Base-by-base conservation (phyloP, 1,284 basidiomycete species). In the Takashimella koratensis region DNA sequence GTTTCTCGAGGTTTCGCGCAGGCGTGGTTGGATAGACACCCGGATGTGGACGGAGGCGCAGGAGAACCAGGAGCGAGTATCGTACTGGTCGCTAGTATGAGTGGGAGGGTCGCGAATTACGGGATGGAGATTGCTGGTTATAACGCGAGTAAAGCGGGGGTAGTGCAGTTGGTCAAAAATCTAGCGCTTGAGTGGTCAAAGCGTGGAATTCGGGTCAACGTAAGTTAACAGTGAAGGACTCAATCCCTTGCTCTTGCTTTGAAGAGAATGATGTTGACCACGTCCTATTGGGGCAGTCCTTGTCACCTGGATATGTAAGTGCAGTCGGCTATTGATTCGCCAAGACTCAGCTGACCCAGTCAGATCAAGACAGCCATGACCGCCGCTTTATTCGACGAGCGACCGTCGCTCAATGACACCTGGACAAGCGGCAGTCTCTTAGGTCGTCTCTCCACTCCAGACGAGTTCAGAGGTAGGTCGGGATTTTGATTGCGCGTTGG, bases 61-160 rank as follows among this genome's bases (percentile, higher is more conserved):
- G 21, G 42, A 20, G 23, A 6, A 49, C 27, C 39, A 8, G 45
- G 41, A 2, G 49, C 49, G 23, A 88, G 86, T 60, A 88, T 92
- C 62, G 81, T 90, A 58, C 74, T 90, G 55, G 83, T 91, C 60
- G 88, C 88, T 26, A 88, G 86, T 52, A 90, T 92, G 87, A 88
- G 86, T 43, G 89, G 88, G 16, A 84, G 83, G 44, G 85, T 91
- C 62, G 87, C 87, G 51, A 90, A 90, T 77, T 83, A 78, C 74
- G 88, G 59, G 5, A 64, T 65, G 66, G 70, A 58, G 59, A 85
- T 59, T 46, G 78, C 40, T n/a, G 30, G 23, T 21, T 53, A 23
- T 30, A 30, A 20, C 36, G n/a, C 36, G 11, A 10, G 11, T n/a
- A 39, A 39, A n/a, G 10, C 36, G 10, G 36, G 11, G 10, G 10